phyloP scores from a whole-genome alignment of 257 asterid genomes.

The Scutellaria galericulata region DNA sequence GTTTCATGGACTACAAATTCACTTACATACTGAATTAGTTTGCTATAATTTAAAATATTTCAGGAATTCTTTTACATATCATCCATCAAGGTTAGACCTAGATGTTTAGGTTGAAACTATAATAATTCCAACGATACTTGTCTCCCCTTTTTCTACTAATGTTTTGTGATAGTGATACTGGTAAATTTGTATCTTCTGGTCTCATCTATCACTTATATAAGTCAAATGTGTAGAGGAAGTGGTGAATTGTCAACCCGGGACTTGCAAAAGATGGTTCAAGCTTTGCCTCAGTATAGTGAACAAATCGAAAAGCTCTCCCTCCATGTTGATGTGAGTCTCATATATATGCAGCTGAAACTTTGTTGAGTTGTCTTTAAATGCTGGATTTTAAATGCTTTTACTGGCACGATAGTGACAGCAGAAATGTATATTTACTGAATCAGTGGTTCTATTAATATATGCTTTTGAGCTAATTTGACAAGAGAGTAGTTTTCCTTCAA shows the following conservation, averaged over 20 bases:
- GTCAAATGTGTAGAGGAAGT: slow-evolving; percentile 64
- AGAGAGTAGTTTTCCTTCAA: slow-evolving; percentile 14
- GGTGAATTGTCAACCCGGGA: slow-evolving; percentile 90
- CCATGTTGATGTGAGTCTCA: slow-evolving; percentile 96
- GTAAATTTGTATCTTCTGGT: slow-evolving; percentile 26
- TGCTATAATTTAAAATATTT: background rate
- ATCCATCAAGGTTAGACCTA: slow-evolving; percentile 17
- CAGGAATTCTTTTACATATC: slow-evolving; percentile 13
- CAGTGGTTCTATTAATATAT: slow-evolving; percentile 27
- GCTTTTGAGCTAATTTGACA: slow-evolving; percentile 24
- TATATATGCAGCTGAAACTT: slow-evolving; percentile 32
- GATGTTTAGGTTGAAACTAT: slow-evolving; percentile 12
- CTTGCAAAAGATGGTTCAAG: slow-evolving; percentile 99
- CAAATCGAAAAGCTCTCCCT: slow-evolving; percentile 99
- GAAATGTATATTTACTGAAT: slow-evolving; percentile 20
- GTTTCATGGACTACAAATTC: slow-evolving; percentile 8
- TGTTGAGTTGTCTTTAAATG: slow-evolving; percentile 25
- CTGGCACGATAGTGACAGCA: slow-evolving; percentile 3
- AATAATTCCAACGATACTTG: background rate
- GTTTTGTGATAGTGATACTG: slow-evolving; percentile 19
- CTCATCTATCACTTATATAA: slow-evolving; percentile 29
- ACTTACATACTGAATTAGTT: slow-evolving; percentile 16
- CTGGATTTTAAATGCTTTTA: slow-evolving; percentile 24
- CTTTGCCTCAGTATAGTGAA: slow-evolving; percentile 98
- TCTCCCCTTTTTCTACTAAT: slow-evolving; percentile 21